A percentile compares a stretch with the other conserved stretches of the same genome.
phyloP scores from a whole-genome alignment of 2,329 filamentous ascomycete species.

The Cercospora sp. region DNA sequence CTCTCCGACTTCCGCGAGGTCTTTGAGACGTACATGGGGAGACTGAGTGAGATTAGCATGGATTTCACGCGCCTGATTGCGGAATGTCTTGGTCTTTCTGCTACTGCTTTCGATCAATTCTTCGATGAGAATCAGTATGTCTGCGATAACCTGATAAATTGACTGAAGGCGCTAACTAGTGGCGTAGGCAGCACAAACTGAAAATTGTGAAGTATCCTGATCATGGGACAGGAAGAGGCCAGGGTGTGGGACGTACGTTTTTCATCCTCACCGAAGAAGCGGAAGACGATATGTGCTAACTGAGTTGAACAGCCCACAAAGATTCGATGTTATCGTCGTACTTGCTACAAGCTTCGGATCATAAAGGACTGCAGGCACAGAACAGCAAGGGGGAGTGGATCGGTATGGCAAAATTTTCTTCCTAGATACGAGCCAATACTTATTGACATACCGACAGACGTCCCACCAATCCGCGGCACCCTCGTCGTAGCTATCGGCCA shows the following conservation, averaged over 20 bases:
- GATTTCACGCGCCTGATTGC: not conserved
- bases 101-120: not conserved
- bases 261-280: too few species aligned
- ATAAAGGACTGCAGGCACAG: not conserved
- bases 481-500: not conserved
- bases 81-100: not conserved
- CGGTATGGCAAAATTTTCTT: not conserved
- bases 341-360: not conserved
- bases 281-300: not conserved
- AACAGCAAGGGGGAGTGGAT: not conserved
- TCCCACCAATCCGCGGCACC: not conserved
- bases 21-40: not conserved
- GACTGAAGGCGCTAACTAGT: too few species aligned
- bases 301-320: not conserved
- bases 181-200: not conserved
- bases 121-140: not conserved
- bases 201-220: not conserved
- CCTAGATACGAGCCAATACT: too few species aligned
- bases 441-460: too few species aligned
- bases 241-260: not conserved
- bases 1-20: not conserved
- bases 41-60: not conserved
- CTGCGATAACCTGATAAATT: too few species aligned
- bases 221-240: not conserved
- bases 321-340: not conserved